Evolutionary conservation across 805 yeast species (phyloP).

Genomic region (Wickerhamiella musiphila): DNA sequence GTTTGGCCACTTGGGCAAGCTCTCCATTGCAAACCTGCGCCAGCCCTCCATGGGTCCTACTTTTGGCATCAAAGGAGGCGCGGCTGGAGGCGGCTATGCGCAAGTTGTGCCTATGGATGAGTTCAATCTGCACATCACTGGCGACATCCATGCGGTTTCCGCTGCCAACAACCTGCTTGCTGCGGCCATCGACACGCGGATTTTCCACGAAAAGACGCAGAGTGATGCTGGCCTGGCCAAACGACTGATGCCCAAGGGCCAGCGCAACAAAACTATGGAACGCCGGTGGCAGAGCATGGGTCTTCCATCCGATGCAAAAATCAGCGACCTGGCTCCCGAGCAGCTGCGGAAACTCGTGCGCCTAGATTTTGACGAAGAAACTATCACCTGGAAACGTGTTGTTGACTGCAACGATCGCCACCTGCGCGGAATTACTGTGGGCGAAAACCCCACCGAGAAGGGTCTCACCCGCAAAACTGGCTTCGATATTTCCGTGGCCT

Average conservation of each 20-base stretch:
- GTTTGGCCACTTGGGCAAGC: slow-evolving; percentile 64
- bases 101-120: slow-evolving; percentile 99
- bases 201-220: slow-evolving; percentile 86
- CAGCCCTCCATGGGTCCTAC: slow-evolving; percentile 99
- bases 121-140: slow-evolving; percentile 93
- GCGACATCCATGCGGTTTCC: slow-evolving; percentile 92
- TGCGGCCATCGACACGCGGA: slow-evolving; percentile 92
- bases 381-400: slow-evolving; percentile 84
- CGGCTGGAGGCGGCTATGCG: slow-evolving; percentile 97
- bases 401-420: slow-evolving; percentile 90
- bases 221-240: slow-evolving; percentile 63
- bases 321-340: slow-evolving; percentile 52
- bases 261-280: slow-evolving; percentile 65
- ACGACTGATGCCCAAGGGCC: slow-evolving; percentile 70
- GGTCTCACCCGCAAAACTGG: slow-evolving; percentile 76
- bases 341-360: slow-evolving; percentile 62
- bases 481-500: slow-evolving; percentile 91
- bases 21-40: slow-evolving; percentile 84
- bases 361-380: slow-evolving; percentile 73
- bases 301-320: slow-evolving; percentile 54
- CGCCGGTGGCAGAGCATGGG: slow-evolving; percentile 65
- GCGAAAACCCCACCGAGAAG: slow-evolving; percentile 86
- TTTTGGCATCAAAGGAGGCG: slow-evolving; percentile 97
- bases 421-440: slow-evolving; percentile 74
- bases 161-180: slow-evolving; percentile 88